Evolutionary conservation across 2,329 filamentous ascomycete genomes (phyloP).

Genomic region (Venturiaceae sp.): DNA sequence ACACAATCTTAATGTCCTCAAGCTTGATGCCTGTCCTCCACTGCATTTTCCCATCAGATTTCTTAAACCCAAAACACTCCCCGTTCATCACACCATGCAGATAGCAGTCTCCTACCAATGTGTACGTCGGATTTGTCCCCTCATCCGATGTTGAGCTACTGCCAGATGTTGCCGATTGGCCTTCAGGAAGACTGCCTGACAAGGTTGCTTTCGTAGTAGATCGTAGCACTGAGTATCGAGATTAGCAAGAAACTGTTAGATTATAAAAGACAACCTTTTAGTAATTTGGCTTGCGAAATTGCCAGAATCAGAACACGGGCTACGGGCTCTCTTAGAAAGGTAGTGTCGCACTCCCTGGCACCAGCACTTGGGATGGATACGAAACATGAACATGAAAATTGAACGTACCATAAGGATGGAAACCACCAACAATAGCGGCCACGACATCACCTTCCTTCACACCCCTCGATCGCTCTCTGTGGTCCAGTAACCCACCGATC

Average conservation of each 20-base stretch:
- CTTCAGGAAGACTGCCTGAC: no score
- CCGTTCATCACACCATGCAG: conserved; percentile 4
- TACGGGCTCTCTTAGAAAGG: no score
- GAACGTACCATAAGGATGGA: neutral
- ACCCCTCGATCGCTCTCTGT: neutral
- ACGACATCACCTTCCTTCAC: neutral
- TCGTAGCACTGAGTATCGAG: neutral
- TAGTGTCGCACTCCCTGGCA: no score
- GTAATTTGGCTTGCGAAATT: neutral
- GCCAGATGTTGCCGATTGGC: no score
- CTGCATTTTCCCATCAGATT: neutral
- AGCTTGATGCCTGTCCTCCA: neutral
- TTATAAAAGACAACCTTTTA: neutral
- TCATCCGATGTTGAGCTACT: no score
- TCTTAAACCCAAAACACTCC: neutral
- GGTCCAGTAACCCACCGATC: neutral
- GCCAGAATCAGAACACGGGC: neutral
- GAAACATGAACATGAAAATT: neutral
- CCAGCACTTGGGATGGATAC: no score
- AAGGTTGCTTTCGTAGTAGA: neutral
- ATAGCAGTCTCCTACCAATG: conserved; percentile 3
- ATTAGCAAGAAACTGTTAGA: neutral
- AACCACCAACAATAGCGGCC: neutral
- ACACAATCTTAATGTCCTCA: neutral
- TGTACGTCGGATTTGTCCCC: neutral